Evolutionary conservation across 2,329 filamentous ascomycete species (phyloP), one percentile per base, ranked within the genome.

Genomic region (Myotisia sp.): DNA sequence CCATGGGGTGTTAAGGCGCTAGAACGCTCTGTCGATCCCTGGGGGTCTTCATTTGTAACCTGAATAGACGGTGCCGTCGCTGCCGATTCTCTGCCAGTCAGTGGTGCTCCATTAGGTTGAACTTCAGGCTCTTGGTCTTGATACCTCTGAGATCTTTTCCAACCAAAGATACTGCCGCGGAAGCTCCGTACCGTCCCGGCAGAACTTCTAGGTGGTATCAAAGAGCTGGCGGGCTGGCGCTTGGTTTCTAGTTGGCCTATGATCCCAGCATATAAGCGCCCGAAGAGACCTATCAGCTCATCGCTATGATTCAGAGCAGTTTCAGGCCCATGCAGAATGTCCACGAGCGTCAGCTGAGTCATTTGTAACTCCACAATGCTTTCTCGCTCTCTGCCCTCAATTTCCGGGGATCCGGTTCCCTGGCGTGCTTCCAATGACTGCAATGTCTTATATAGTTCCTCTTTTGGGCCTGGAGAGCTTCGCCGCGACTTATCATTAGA

Each of bases 301-400:
- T 83, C 75, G 51, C 81, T 86, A 40, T 80, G 77, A 51, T 93
- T 93, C 33, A 95, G 82, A 12, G 90, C 87, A 37, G 78, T 73
- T 38, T 83, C 77, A 0, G 85, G 75, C 1, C 85, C 85, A 51
- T 94, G 85, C 3, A 83, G 62, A 10, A 90, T 62, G 56, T 95
- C 87, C 3, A 90, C 58, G 13, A 98, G 68, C 3, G 80, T 71
- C 39, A 98, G 65, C 49, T 95, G 86, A 7, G 87, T 94, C 73
- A 95, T 92, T 55, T 92, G 92, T 41, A 94, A 76, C 55, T 95
- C 82, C n/a, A 98, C 60, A 26, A 98, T 77, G 31, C 74, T 72
- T 54, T 86, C 82, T 51, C 85, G 92, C 51, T 95, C 86, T 17
- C 75, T 73, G 38, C 76, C 73, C 42, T 84, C 79, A 74, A 94